These are phyloP conservation scores for Chlorella sp. DNA, from an alignment of 139 green algal genomes.

Conservation along the genomic window DNA sequence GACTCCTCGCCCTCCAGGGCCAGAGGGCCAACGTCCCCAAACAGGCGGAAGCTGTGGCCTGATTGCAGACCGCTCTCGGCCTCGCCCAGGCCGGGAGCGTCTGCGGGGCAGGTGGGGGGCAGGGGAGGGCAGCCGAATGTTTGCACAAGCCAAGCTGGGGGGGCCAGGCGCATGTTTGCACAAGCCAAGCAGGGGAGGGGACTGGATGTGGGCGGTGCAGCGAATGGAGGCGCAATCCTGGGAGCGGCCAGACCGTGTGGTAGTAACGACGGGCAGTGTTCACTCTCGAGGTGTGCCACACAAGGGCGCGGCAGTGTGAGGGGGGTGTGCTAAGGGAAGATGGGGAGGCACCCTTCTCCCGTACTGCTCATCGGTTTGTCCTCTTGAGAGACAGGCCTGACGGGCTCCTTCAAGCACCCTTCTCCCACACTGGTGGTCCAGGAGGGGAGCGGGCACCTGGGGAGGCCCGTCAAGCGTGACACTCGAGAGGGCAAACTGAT, in stretches of 20 bases:
- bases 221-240: neutral
- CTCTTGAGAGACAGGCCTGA: too few relatives aligned
- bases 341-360: neutral
- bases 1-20: neutral
- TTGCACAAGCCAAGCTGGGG: neutral
- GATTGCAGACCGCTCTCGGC: neutral
- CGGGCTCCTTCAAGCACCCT: too few relatives aligned
- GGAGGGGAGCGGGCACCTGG: too few relatives aligned
- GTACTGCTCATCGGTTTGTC: too few relatives aligned
- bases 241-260: too few relatives aligned
- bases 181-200: neutral
- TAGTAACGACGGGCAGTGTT: too few relatives aligned
- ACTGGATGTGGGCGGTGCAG: too few relatives aligned
- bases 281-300: too few relatives aligned
- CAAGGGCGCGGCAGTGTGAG: too few relatives aligned
- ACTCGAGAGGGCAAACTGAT: too few relatives aligned
- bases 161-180: neutral
- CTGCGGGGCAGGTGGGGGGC: neutral
- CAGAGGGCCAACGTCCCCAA: constrained; percentile 29
- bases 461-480: too few relatives aligned
- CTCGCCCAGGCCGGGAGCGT: neutral
- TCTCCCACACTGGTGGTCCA: too few relatives aligned
- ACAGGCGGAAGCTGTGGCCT: constrained; percentile 22
- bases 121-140: neutral
- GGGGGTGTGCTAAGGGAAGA: neutral